Evolutionary conservation across 345 rosid species (phyloP).

Genomic region (Capsella bursapastoris): DNA sequence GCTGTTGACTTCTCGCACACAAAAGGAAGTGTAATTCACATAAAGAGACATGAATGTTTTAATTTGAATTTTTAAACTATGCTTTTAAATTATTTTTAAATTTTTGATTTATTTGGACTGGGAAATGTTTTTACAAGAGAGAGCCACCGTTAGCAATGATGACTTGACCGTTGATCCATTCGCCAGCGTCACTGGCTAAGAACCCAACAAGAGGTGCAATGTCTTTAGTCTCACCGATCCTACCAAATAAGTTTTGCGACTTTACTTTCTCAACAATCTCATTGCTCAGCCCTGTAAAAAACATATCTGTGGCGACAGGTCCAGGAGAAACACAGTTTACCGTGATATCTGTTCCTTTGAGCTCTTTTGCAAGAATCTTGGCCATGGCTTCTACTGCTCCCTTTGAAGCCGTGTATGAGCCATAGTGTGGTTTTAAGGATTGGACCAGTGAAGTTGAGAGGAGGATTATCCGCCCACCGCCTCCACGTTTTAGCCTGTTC

Average conservation of each 20-base stretch:
- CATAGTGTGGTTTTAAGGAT: slow-evolving; percentile 19
- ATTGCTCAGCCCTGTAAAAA: slow-evolving; percentile 39
- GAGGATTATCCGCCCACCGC: slow-evolving; percentile 47
- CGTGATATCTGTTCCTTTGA: slow-evolving; percentile 50
- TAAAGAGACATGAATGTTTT: too few species aligned
- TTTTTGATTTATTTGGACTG: not conserved
- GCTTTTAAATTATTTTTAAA: too few species aligned
- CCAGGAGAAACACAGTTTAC: slow-evolving; percentile 55
- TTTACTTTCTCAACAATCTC: slow-evolving; percentile 36
- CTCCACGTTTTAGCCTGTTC: slow-evolving; percentile 46
- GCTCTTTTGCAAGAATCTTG: slow-evolving; percentile 51
- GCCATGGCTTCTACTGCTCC: slow-evolving; percentile 50
- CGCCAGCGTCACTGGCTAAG: slow-evolving; percentile 50
- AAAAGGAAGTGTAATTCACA: too few species aligned
- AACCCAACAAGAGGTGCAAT: slow-evolving; percentile 50
- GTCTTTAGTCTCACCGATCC: slow-evolving; percentile 50
- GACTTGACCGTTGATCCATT: slow-evolving; percentile 55
- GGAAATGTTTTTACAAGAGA: slow-evolving; percentile 11
- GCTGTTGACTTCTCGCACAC: too few species aligned
- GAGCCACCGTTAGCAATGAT: slow-evolving; percentile 49
- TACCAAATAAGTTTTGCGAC: slow-evolving; percentile 25
- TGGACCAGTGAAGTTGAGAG: slow-evolving; percentile 38
- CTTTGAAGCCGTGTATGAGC: slow-evolving; percentile 44
- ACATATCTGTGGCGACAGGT: slow-evolving; percentile 50
- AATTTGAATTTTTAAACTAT: too few species aligned